Evolutionary conservation across 768 basidiomycete species (phyloP).

Genomic region (Roridomyces roridus): DNA sequence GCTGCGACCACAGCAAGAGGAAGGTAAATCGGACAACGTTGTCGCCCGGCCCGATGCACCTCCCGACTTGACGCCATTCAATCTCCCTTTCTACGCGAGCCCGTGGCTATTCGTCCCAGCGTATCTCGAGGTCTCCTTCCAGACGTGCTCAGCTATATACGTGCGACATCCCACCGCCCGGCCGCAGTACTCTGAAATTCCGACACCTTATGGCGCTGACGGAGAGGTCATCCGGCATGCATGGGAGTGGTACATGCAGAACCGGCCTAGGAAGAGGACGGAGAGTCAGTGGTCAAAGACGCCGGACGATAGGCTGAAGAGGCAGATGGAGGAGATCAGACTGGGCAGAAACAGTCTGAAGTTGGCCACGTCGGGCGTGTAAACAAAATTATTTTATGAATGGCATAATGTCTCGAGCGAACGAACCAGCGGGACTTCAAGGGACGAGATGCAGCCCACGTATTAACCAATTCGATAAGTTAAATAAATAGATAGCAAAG

Average conservation of each 20-base stretch:
- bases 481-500: too few species aligned
- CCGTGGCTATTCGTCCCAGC: conserved; percentile 95
- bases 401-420: too few species aligned
- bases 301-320: conserved; percentile 67
- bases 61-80: conserved; percentile 68
- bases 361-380: conserved; percentile 8
- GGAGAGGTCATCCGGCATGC: conserved; percentile 90
- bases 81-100: conserved; percentile 84
- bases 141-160: conserved; percentile 90
- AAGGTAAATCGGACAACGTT: conserved; percentile 39
- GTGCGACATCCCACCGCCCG: conserved; percentile 96
- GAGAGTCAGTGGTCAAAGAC: conserved; percentile 64
- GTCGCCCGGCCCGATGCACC: conserved; percentile 14
- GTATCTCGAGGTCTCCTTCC: conserved; percentile 85
- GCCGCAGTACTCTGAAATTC: conserved; percentile 95
- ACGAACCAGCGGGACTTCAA: too few species aligned
- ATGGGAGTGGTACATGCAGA: conserved; percentile 94
- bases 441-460: too few species aligned
- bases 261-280: conserved; percentile 71
- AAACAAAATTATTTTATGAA: too few species aligned
- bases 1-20: conserved; percentile 46
- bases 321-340: conserved; percentile 36
- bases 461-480: too few species aligned
- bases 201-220: conserved; percentile 95
- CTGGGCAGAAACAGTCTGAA: conserved; percentile 16